Conservation (phyloP, 1,139 yeast species). For the Spathaspora sp. region DNA sequence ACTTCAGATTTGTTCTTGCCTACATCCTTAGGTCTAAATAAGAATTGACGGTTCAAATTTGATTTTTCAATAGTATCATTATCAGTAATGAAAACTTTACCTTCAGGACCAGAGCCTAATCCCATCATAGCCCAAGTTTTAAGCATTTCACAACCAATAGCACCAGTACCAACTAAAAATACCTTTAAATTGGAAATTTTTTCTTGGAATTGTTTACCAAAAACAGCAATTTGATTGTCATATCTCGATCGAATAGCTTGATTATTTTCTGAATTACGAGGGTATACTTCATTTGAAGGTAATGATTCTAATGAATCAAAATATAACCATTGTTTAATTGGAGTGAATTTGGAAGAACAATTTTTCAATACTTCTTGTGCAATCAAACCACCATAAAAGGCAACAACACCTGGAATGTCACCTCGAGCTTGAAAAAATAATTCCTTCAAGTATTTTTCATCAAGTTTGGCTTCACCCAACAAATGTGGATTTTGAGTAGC, state of each 20-base stretch:
- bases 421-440: slow-evolving; percentile 86
- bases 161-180: slow-evolving; percentile 96
- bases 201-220: slow-evolving; percentile 78
- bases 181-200: slow-evolving; percentile 73
- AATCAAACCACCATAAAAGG: slow-evolving; percentile 89
- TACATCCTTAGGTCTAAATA: slow-evolving; percentile 92
- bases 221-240: slow-evolving; percentile 91
- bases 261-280: slow-evolving; percentile 70
- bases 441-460: slow-evolving; percentile 67
- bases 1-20: slow-evolving; percentile 89
- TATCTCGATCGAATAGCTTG: slow-evolving; percentile 80
- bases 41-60: slow-evolving; percentile 91
- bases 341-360: slow-evolving; percentile 89
- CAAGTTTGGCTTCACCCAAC: slow-evolving; percentile 56
- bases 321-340: slow-evolving; percentile 87
- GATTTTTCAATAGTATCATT: slow-evolving; percentile 95
- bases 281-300: slow-evolving; percentile 57
- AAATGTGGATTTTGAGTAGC: slow-evolving; percentile 59
- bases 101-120: slow-evolving; percentile 86
- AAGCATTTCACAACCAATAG: slow-evolving; percentile 98
- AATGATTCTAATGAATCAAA: slow-evolving; percentile 92
- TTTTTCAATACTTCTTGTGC: slow-evolving; percentile 98
- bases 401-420: slow-evolving; percentile 86
- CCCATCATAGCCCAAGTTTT: slow-evolving; percentile 99
- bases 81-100: slow-evolving; percentile 84